Conservation (phyloP, 805 yeast genomes). For the Spathaspora passalidarum region DNA sequence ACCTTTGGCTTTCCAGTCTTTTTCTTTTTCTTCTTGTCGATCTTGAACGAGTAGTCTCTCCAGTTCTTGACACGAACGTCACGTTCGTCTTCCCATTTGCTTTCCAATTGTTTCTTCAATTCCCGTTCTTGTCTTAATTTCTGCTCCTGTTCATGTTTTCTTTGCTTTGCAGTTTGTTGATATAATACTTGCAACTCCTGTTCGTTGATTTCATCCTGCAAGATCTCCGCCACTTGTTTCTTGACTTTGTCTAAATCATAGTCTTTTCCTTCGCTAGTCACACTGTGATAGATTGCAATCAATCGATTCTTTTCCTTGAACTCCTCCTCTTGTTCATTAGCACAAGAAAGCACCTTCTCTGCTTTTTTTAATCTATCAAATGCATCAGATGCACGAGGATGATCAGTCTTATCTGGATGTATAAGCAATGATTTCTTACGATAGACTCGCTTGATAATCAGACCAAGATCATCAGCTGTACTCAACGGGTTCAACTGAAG, state of each 20-base stretch:
- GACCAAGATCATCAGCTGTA: constrained; percentile 13
- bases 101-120: constrained; percentile 39
- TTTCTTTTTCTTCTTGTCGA: constrained; percentile 45
- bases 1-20: constrained; percentile 22
- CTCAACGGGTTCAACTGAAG: constrained; percentile 39
- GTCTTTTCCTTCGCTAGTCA: neutral
- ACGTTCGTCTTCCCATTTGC: constrained; percentile 60
- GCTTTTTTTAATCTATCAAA: constrained; percentile 60
- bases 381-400: constrained; percentile 60
- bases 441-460: constrained; percentile 42
- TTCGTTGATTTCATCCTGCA: constrained; percentile 34
- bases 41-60: constrained; percentile 48
- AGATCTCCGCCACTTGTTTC: constrained; percentile 39
- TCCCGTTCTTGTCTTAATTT: constrained; percentile 40
- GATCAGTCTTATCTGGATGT: constrained; percentile 65
- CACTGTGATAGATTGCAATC: constrained; percentile 24
- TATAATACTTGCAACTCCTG: constrained; percentile 24
- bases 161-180: constrained; percentile 27
- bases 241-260: constrained; percentile 20
- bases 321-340: constrained; percentile 9
- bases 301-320: constrained; percentile 17
- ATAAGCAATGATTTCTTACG: constrained; percentile 60
- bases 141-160: constrained; percentile 19
- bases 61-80: constrained; percentile 59
- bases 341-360: constrained; percentile 29